Base-by-base conservation (phyloP, 2,329 filamentous ascomycete species). In the Pseudogymnoascus sp. region DNA sequence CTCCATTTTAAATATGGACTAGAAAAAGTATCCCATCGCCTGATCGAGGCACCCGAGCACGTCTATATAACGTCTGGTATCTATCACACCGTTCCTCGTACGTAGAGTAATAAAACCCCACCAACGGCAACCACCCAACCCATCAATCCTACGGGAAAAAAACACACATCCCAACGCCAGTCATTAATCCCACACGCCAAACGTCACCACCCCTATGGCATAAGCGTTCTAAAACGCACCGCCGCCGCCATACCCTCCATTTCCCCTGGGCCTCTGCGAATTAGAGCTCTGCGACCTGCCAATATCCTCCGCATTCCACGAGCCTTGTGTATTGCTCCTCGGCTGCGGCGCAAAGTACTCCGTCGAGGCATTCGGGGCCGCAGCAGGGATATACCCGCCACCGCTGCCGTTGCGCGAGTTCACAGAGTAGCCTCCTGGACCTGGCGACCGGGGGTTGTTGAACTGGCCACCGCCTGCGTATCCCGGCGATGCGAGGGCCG, bases 231-330 rank as follows among this genome's bases (percentile, higher is more conserved):
- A 50, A 50, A 50, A 50, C 25, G 43, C 38, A 41, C 38, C 43
- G 6, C 43, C 43, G 1, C 25, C 43, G 2, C 25, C 25, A 30
- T 30, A 50, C 25, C 43, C 43, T 25, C 43, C 43, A 50, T 50
- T 50, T 25, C 43, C 43, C 43, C 43, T 50, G 8, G 43, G 43
- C 43, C 43, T 50, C 43, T 50, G 43, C 8, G 43, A 50, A 30
- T 30, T 50, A n/a, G 43, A 50, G 43, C 25, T 50, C 25, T 8
- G 25, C n/a, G 43, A 50, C 43, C 43, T 30, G n/a, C 43, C 43
- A 25, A 50, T 50, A 33, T 33, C 28, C n/a, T 50, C 43, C n/a
- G 43, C 43, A n/a, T 58, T 58, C 53, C 53, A 58, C 36, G 30
- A 38, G 9, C 53, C 53, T 3, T 58, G 12, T 4, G 53, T 58